These are phyloP conservation scores for Kwoniella botswanensis DNA, from an alignment of 768 basidiomycete species.

Conservation along the genomic window DNA sequence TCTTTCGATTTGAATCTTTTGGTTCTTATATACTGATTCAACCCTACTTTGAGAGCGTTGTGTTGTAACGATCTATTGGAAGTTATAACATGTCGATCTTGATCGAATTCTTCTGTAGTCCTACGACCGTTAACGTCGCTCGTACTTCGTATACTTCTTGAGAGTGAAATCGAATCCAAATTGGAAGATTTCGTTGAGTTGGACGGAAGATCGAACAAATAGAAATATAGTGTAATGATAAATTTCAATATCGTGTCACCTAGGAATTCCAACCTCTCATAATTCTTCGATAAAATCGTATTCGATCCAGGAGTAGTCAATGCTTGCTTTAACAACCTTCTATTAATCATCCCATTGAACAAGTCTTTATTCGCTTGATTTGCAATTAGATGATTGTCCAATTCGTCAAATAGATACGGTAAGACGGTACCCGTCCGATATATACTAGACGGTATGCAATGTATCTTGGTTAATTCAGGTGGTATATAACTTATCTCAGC, in stretches of 20 bases:
- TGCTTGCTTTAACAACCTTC: conserved; percentile 24
- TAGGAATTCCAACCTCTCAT: conserved; percentile 47
- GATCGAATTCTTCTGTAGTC: conserved; percentile 8
- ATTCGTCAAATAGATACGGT: conserved; percentile 28
- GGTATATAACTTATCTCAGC: neutral
- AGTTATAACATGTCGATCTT: conserved; percentile 30
- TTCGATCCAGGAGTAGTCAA: conserved; percentile 22
- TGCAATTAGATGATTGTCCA: conserved; percentile 31
- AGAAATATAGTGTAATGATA: conserved; percentile 23
- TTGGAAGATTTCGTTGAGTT: neutral
- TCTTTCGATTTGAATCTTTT: conserved; percentile 27
- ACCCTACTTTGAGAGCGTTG: conserved; percentile 21
- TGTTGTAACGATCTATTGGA: conserved; percentile 31
- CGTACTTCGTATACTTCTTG: too few species aligned
- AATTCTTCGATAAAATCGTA: conserved; percentile 12
- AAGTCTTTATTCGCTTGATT: neutral
- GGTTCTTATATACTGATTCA: conserved; percentile 21
- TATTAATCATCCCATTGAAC: conserved; percentile 16
- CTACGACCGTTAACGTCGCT: too few species aligned
- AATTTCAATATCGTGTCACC: conserved; percentile 49
- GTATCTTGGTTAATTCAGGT: conserved; percentile 30
- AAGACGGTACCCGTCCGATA: conserved; percentile 36
- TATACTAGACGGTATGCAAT: conserved; percentile 35
- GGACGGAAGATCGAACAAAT: conserved; percentile 14
- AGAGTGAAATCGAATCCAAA: too few species aligned